A percentile compares a stretch with the other conserved stretches of the same genome.
phyloP scores from a whole-genome alignment of 2,329 filamentous ascomycete species.

The Cercospora zeae-maydis region DNA sequence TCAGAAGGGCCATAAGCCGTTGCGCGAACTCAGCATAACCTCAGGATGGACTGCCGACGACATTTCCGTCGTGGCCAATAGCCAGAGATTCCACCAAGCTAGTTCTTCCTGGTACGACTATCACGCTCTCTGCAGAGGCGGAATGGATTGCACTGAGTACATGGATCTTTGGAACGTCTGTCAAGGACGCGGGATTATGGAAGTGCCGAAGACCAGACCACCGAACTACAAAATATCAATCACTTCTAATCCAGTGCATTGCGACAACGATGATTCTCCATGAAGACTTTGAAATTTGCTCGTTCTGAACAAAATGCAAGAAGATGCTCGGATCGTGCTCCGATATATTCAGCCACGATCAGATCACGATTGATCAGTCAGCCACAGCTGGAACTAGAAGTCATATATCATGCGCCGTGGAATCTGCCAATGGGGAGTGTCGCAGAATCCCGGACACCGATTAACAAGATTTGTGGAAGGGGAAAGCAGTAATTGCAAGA shows the following conservation, averaged over 20 bases:
- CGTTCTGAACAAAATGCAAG: not conserved
- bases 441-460: not conserved
- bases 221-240: not conserved
- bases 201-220: too few species aligned
- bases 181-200: too few species aligned
- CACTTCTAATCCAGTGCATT: not conserved
- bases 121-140: too few species aligned
- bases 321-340: not conserved
- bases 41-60: too few species aligned
- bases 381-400: not conserved
- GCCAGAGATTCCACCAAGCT: too few species aligned
- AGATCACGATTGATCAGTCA: not conserved
- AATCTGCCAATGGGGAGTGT: not conserved
- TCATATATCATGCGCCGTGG: not conserved
- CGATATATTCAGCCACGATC: not conserved
- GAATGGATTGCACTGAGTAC: too few species aligned
- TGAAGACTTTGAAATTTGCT: not conserved
- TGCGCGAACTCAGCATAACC: too few species aligned
- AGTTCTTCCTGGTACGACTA: too few species aligned
- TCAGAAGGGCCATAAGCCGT: too few species aligned
- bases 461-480: not conserved
- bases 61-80: too few species aligned
- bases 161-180: too few species aligned
- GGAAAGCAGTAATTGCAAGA: not conserved
- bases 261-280: not conserved